Conservation (phyloP, 1,139 yeast species). For the Hansenula anomala region DNA sequence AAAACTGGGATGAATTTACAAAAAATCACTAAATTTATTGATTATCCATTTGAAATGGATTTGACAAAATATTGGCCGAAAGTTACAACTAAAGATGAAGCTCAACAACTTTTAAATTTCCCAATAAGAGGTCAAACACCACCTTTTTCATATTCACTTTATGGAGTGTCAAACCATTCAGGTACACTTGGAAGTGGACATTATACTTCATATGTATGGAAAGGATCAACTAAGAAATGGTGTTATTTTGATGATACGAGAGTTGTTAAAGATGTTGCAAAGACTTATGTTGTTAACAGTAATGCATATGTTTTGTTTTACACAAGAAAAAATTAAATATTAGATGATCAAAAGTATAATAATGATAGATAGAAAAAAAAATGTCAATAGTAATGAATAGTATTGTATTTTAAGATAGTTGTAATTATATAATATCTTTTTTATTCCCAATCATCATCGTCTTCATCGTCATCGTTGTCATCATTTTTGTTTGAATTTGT, state of each 20-base stretch:
- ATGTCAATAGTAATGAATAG: not conserved
- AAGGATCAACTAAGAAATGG: conserved; percentile 59
- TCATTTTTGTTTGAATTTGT: conserved; percentile 2
- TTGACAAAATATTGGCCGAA: conserved; percentile 80
- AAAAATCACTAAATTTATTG: conserved; percentile 30
- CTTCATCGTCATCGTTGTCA: conserved; percentile 30
- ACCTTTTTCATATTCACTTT: conserved; percentile 74
- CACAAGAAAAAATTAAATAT: conserved; percentile 29
- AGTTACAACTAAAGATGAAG: conserved; percentile 38
- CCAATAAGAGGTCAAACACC: conserved; percentile 74
- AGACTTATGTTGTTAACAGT: conserved; percentile 29
- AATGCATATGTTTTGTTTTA: conserved; percentile 80
- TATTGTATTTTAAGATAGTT: too few relatives aligned
- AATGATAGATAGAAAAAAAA: not conserved
- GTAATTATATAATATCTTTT: not conserved
- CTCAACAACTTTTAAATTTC: conserved; percentile 40
- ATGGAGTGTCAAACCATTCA: conserved; percentile 85
- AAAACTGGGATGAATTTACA: conserved; percentile 26
- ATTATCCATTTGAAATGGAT: conserved; percentile 47
- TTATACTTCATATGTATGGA: conserved; percentile 80
- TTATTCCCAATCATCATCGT: conserved; percentile 59
- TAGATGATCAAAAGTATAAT: not conserved
- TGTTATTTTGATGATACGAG: conserved; percentile 72
- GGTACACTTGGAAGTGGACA: conserved; percentile 88
- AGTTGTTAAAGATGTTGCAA: conserved; percentile 46